These are phyloP conservation scores for Trichaptum fuscoviolaceum DNA, from an alignment of 768 basidiomycete genomes.

Conservation along the genomic window DNA sequence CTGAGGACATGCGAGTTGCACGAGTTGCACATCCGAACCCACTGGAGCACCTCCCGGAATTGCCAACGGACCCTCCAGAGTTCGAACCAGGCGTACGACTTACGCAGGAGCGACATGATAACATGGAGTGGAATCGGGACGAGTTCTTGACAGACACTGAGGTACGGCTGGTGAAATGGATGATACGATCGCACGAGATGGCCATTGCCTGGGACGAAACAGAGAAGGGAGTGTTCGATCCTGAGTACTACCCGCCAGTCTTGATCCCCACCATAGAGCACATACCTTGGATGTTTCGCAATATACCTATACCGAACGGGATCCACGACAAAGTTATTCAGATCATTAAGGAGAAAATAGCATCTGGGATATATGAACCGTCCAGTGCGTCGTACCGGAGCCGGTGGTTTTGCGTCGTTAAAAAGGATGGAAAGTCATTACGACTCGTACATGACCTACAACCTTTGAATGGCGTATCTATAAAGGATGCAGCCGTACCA, in stretches of 20 bases:
- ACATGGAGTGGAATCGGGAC: conserved; percentile 10
- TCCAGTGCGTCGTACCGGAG: conserved; percentile 20
- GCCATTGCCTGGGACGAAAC: conserved; percentile 36
- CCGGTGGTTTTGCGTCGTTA: conserved; percentile 23
- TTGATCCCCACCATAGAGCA: conserved; percentile 31
- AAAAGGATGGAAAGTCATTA: conserved; percentile 13
- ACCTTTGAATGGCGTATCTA: conserved; percentile 16
- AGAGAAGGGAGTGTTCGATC: conserved; percentile 28
- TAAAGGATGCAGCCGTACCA: conserved; percentile 15
- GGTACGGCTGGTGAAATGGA: conserved; percentile 24
- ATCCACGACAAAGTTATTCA: conserved; percentile 21
- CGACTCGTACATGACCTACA: conserved; percentile 17
- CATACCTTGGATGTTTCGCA: conserved; percentile 25
- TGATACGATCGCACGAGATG: conserved; percentile 26
- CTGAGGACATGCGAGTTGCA: conserved; percentile 17
- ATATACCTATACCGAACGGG: conserved; percentile 27
- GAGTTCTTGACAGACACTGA: conserved; percentile 31
- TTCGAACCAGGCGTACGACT: conserved; percentile 12
- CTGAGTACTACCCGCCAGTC: conserved; percentile 29
- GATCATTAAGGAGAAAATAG: conserved; percentile 24
- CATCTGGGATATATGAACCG: conserved; percentile 16
- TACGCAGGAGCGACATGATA: conserved; percentile 13
- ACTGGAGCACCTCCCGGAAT: conserved; percentile 10
- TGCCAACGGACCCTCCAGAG: conserved; percentile 11
- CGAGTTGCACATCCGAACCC: conserved; percentile 16